Base-by-base conservation (phyloP, 768 basidiomycete species). In the Infundibulicybe gibba region DNA sequence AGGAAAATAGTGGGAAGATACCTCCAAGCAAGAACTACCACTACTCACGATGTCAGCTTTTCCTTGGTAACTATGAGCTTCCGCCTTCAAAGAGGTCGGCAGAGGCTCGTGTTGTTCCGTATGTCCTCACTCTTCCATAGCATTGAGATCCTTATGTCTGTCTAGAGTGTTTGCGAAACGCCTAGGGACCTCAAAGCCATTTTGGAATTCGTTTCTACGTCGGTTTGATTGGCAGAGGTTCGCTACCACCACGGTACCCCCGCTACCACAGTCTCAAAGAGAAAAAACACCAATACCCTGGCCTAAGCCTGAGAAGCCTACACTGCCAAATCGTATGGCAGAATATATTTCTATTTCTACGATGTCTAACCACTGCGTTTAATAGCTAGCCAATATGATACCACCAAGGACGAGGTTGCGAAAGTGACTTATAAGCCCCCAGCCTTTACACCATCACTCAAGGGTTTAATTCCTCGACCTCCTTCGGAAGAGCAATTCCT, bases 21-120 rank as follows among this genome's bases (percentile, higher is more conserved):
- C 59, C 62, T 25, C 58, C 63, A 37, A 71, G 70, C 43, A 75
- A 74, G 55, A 74, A 75, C 49, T 81, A 82, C 48, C 85, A 87
- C 61, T 93, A 93, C 59, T 86, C 89, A 1, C 75, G 79, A 55
- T 89, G 88, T 60, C 90, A 92, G 58, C 75, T 93, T 19, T 87
- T 80, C 59, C 62, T 92, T 44, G 87, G 86, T 13, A 74, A 84
- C 50, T 77, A 75, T 56, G 78, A 81, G 53, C 74, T 83, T 50
- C 77, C 81, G 25, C 64, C 76, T n/a, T 60, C 66, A 42, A 53
- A 66, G 50, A 65, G 64, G 47, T 57, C 61, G 15, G 51, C 61
- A 35, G 72, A 70, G 54, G 58, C 62, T 41, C 62, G 64, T 33
- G 60, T 65, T 44, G 64, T 74, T 30, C 74, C 79, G 81, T 83